phyloP scores from a whole-genome alignment of 1,139 yeast genomes.

The Waltiozyma solani region DNA sequence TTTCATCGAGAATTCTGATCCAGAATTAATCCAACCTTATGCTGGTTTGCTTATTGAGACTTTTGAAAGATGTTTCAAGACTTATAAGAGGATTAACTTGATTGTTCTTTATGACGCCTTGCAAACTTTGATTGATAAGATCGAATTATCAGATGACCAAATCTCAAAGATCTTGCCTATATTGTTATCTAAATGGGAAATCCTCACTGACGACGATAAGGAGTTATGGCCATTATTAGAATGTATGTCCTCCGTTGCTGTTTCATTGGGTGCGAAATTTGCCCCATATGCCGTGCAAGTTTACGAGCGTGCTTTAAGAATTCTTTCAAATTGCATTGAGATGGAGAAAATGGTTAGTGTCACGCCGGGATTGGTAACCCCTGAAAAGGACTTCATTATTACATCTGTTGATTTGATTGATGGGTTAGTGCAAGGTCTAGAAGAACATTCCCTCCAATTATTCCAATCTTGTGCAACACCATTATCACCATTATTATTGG shows the following conservation, averaged over 20 bases:
- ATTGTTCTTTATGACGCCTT: slow-evolving; percentile 81
- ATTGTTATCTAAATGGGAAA: slow-evolving; percentile 69
- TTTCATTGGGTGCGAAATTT: slow-evolving; percentile 73
- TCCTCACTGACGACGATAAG: slow-evolving; percentile 62
- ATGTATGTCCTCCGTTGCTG: slow-evolving; percentile 87
- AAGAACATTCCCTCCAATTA: slow-evolving; percentile 49
- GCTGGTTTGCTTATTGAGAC: slow-evolving; percentile 52
- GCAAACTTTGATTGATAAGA: slow-evolving; percentile 80
- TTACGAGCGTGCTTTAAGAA: slow-evolving; percentile 68
- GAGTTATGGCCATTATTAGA: slow-evolving; percentile 89
- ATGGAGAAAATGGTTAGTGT: slow-evolving; percentile 54
- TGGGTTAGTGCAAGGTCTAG: slow-evolving; percentile 87
- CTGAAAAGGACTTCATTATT: slow-evolving; percentile 86
- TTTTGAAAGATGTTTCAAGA: slow-evolving; percentile 62
- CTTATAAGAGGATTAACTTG: slow-evolving; percentile 75
- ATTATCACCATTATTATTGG: slow-evolving; percentile 52
- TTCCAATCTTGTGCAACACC: slow-evolving; percentile 27
- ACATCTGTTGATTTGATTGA: slow-evolving; percentile 85
- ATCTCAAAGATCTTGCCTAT: slow-evolving; percentile 68
- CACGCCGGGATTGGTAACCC: slow-evolving; percentile 63
- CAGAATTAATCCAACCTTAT: slow-evolving; percentile 43
- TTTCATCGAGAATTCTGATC: slow-evolving; percentile 69
- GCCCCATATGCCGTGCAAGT: slow-evolving; percentile 88
- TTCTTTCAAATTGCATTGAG: slow-evolving; percentile 59
- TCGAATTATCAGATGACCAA: slow-evolving; percentile 45